These are phyloP conservation scores for Phoma sp. DNA, from an alignment of 2,329 filamentous ascomycete species.

Conservation along the genomic window DNA sequence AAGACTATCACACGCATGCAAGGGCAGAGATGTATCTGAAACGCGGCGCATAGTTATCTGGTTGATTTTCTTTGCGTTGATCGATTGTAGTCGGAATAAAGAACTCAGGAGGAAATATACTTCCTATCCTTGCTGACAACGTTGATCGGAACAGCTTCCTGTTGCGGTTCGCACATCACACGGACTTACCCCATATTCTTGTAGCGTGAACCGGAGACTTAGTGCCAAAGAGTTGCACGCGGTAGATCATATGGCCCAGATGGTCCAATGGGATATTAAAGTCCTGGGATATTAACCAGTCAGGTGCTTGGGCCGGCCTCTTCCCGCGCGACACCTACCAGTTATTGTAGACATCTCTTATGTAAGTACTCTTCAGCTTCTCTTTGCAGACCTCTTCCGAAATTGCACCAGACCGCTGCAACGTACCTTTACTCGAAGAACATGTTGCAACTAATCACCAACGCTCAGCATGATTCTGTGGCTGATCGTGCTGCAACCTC, in stretches of 20 bases:
- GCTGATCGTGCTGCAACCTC: not conserved
- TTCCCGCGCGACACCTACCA: constrained; percentile 8
- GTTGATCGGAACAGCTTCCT: constrained; percentile 25
- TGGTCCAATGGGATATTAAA: constrained; percentile 23
- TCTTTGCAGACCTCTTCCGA: not conserved
- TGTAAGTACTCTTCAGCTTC: not conserved
- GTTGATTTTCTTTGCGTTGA: not conserved
- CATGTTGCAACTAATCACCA: not conserved
- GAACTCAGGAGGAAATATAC: constrained; percentile 11
- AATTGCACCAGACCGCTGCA: not conserved
- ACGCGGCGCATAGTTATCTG: constrained; percentile 7
- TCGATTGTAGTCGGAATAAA: constrained; percentile 22
- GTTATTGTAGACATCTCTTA: not conserved
- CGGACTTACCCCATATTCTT: constrained; percentile 23
- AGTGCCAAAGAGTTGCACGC: constrained; percentile 20
- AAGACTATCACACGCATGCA: constrained; percentile 1
- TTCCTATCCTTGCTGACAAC: constrained; percentile 16
- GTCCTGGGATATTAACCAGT: constrained; percentile 27
- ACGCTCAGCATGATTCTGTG: too few relatives aligned
- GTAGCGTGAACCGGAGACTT: constrained; percentile 5
- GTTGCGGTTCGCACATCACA: constrained; percentile 23
- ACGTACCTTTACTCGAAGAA: not conserved
- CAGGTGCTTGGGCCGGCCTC: constrained; percentile 11
- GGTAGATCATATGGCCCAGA: constrained; percentile 30
- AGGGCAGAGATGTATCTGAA: constrained; percentile 7